Evolutionary conservation across 495 filamentous ascomycete genomes (phyloP), one percentile per base, ranked within the genome.

Genomic region (Xylaria palmicola): DNA sequence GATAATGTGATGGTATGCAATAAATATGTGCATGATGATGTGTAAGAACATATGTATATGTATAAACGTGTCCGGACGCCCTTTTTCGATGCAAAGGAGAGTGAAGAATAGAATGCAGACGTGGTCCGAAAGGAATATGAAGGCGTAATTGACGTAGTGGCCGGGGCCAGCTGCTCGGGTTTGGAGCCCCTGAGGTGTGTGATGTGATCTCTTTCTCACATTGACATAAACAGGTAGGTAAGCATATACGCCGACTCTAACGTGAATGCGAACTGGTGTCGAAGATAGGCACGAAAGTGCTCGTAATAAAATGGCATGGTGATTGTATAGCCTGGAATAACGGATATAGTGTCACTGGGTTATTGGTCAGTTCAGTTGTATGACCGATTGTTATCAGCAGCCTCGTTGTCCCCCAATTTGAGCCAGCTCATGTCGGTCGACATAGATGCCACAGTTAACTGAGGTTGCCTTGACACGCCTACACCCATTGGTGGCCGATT

Each of bases 391-490:
- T 56, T 34, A 10, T 27, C 10, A 50, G 6, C 13, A 40, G n/a
- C 45, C 8, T 64, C 56, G 39, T 68, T 66, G 15, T 73, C 75
- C 27, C 75, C 75, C 27, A 92, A 72, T 69, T 91, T 91, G 39
- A 92, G 73, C 89, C 89, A 92, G 74, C 88, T 90, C 85, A 92
- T 88, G 71, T 92, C 89, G 26, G 78, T 74, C 17, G 75, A 71
- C 51, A 69, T 69, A 17, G 70, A 64, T 20, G 68, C 68, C 60
- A 70, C 71, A 22, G 69, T 56, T n/a, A 72, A 60, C 20, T 76
- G 77, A 12, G 75, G 70, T 59, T 79, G 80, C 34, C 77, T 72
- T 47, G 75, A 74, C 10, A 77, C 59, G 6, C 79, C 77, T 10
- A 76, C 56, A 2, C 77, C 77, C 0, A 74, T 65, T 0, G 63